Evolutionary conservation across 768 basidiomycete genomes (phyloP).

Genomic region (Mycena rebaudengoi): DNA sequence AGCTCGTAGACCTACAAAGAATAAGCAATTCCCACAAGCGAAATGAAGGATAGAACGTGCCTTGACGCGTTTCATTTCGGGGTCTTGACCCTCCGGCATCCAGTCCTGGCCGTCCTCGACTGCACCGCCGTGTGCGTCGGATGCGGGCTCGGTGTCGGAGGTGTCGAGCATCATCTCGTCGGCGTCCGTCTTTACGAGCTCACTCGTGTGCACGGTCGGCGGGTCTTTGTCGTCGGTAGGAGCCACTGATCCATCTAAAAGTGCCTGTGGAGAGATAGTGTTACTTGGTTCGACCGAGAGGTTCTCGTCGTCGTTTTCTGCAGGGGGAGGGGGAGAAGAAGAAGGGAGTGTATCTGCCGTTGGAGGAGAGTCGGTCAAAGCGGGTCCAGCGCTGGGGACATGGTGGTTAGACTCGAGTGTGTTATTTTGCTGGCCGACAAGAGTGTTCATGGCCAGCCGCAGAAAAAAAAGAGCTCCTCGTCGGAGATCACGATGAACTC

Average conservation of each 20-base stretch:
- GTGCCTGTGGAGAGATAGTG: conserved; percentile 14
- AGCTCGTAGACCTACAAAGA: conserved; percentile 88
- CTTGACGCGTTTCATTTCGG: conserved; percentile 89
- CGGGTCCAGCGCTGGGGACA: conserved; percentile 37
- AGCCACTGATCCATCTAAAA: conserved; percentile 19
- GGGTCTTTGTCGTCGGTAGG: conserved; percentile 46
- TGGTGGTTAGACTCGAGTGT: conserved; percentile 7
- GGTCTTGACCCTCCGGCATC: conserved; percentile 64
- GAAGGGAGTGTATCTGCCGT: conserved; percentile 38
- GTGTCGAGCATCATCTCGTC: conserved; percentile 55
- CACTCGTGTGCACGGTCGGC: conserved; percentile 42
- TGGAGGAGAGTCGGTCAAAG: conserved; percentile 30
- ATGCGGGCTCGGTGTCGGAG: conserved; percentile 47
- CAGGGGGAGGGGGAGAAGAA: conserved; percentile 19
- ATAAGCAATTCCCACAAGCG: conserved; percentile 27
- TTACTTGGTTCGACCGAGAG: conserved; percentile 23
- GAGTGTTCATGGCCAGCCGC: conserved; percentile 56
- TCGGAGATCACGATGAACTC: conserved; percentile 13
- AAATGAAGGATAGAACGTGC: conserved; percentile 48
- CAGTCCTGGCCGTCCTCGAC: conserved; percentile 69
- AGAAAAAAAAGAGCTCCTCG: conserved; percentile 28
- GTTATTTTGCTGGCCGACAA: conserved; percentile 40
- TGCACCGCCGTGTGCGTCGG: conserved; percentile 43
- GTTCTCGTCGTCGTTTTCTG: conserved; percentile 22
- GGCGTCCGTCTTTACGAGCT: conserved; percentile 49